Conservation (phyloP, 176 grass and related monocot species). For the Cenchrus purpureus region DNA sequence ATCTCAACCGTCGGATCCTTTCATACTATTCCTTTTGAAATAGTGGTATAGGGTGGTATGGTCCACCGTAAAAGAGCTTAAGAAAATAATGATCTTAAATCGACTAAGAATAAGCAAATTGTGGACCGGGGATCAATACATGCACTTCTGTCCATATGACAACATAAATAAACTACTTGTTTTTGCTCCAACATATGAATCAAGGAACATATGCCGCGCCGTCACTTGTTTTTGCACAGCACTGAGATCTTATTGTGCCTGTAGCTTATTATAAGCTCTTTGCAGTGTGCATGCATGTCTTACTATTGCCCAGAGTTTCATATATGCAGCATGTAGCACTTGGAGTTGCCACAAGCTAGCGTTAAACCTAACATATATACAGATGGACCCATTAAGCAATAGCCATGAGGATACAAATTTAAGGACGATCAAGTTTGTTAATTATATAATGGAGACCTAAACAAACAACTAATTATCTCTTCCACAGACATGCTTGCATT, state of each 20-base stretch:
- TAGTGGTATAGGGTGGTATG: too few relatives aligned
- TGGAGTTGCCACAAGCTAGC: not conserved
- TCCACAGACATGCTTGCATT: not conserved
- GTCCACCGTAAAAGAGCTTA: too few relatives aligned
- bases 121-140: too few relatives aligned
- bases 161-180: too few relatives aligned
- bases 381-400: not conserved
- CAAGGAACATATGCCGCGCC: too few relatives aligned
- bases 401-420: not conserved
- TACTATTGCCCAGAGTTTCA: not conserved
- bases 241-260: not conserved
- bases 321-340: not conserved
- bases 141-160: too few relatives aligned
- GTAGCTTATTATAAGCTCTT: not conserved
- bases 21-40: too few relatives aligned
- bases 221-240: not conserved
- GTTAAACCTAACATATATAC: not conserved
- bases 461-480: not conserved
- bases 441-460: not conserved
- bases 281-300: not conserved
- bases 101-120: too few relatives aligned
- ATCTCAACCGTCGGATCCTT: too few relatives aligned
- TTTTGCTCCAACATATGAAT: too few relatives aligned
- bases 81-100: too few relatives aligned
- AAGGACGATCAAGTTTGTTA: not conserved